phyloP scores from a whole-genome alignment of 2,329 filamentous ascomycete species.

The Exophiala lecanii-corni region DNA sequence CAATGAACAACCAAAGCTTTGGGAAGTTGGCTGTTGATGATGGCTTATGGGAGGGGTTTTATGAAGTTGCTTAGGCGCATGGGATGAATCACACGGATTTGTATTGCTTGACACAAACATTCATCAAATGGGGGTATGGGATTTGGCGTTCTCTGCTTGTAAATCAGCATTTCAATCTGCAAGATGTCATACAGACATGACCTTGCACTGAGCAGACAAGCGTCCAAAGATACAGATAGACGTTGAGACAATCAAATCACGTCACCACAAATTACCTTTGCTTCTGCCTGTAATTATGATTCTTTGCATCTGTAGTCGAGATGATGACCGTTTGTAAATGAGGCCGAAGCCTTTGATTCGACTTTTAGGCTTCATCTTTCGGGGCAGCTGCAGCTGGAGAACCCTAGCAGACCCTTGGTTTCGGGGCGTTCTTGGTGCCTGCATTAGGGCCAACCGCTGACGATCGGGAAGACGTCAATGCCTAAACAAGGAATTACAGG shows the following conservation, averaged over 20 bases:
- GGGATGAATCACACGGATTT: constrained; percentile 25
- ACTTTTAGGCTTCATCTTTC: too few species aligned
- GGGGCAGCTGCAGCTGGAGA: too few species aligned
- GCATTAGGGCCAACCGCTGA: constrained; percentile 2
- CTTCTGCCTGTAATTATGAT: too few species aligned
- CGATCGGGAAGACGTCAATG: background rate
- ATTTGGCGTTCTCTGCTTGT: constrained; percentile 24
- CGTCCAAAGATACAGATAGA: constrained; percentile 20
- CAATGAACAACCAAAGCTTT: constrained; percentile 6
- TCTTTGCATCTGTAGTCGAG: too few species aligned
- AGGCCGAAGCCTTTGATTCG: too few species aligned
- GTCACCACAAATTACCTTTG: constrained; percentile 8
- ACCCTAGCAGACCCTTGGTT: too few species aligned
- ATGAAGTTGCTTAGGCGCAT: constrained; percentile 22
- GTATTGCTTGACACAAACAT: constrained; percentile 19
- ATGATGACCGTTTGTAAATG: too few species aligned
- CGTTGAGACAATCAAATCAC: constrained; percentile 20
- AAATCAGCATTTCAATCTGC: constrained; percentile 17
- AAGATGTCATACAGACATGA: constrained; percentile 20
- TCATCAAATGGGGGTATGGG: constrained; percentile 21
- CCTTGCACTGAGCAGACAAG: constrained; percentile 17
- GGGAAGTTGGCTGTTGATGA: constrained; percentile 16
- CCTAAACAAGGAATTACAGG: background rate
- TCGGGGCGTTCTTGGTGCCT: background rate
- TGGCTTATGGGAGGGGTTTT: constrained; percentile 21